Percentiles rank a stretch among this genome's conserved stretches.
Evolutionary conservation across 108 stramenopile species (phyloP).

Genomic region (Discostella stelligeroides): DNA sequence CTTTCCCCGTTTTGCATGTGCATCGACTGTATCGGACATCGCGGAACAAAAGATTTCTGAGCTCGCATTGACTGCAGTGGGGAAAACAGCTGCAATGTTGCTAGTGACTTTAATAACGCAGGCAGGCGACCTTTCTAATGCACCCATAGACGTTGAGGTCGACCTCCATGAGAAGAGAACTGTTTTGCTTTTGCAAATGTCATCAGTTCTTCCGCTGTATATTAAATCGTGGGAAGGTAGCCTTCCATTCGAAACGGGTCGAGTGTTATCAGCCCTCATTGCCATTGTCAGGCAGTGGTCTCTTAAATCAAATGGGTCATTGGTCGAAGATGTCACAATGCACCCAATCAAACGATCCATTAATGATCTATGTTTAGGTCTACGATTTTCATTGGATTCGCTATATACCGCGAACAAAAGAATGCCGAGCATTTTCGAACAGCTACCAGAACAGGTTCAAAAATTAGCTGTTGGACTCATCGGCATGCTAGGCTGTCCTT

Average conservation of each 20-base stretch:
- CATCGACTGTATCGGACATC: conserved; percentile 15
- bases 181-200: conserved; percentile 36
- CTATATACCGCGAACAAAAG: conserved; percentile 20
- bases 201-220: conserved; percentile 45
- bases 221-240: conserved; percentile 36
- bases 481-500: conserved; percentile 53
- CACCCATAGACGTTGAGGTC: neutral
- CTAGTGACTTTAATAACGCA: conserved; percentile 31
- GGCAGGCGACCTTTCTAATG: conserved; percentile 11
- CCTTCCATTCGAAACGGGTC: conserved; percentile 36
- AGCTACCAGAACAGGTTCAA: conserved; percentile 53
- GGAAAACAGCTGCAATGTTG: conserved; percentile 34
- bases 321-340: conserved; percentile 2
- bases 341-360: conserved; percentile 14
- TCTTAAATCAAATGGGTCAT: neutral
- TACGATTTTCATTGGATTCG: conserved; percentile 25
- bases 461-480: conserved; percentile 56
- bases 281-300: conserved; percentile 37
- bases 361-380: conserved; percentile 27
- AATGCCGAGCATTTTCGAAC: conserved; percentile 57
- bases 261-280: conserved; percentile 35
- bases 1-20: conserved; percentile 29
- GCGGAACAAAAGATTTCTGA: conserved; percentile 17
- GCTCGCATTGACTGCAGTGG: conserved; percentile 28
- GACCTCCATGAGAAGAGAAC: conserved; percentile 9